phyloP scores from a whole-genome alignment of 2,329 filamentous ascomycete genomes.

The Beauveria medogensis region DNA sequence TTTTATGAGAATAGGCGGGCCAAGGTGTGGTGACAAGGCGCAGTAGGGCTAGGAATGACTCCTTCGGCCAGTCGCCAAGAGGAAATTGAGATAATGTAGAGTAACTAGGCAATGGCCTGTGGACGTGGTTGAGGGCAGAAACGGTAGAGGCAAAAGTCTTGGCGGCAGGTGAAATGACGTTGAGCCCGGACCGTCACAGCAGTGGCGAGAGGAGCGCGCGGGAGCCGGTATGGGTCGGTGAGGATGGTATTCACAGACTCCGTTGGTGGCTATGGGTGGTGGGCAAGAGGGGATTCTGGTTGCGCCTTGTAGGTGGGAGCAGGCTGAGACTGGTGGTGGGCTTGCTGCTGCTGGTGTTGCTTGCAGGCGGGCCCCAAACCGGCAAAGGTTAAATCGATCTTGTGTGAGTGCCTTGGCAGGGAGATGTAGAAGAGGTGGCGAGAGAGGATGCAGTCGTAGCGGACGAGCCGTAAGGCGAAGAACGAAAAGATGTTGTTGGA shows the following conservation, averaged over 20 bases:
- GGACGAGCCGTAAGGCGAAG: neutral
- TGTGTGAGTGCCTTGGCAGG: slow-evolving; percentile 4
- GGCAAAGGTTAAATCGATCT: slow-evolving; percentile 2
- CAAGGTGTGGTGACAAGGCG: neutral
- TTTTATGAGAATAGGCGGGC: neutral
- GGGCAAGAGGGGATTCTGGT: neutral
- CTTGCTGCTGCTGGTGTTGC: neutral
- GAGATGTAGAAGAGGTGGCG: neutral
- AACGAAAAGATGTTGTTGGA: neutral
- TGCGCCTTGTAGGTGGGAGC: neutral
- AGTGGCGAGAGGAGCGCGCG: neutral
- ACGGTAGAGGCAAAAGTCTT: neutral
- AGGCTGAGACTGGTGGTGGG: neutral
- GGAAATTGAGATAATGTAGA: neutral
- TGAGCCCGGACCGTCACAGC: neutral
- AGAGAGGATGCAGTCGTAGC: neutral
- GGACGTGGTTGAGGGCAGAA: neutral
- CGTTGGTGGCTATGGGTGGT: slow-evolving; percentile 2
- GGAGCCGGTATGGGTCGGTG: neutral
- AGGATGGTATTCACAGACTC: neutral
- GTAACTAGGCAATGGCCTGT: neutral
- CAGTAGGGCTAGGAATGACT: neutral
- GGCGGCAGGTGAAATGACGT: slow-evolving; percentile 4
- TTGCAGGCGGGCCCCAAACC: slow-evolving; percentile 2
- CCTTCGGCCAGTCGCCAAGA: neutral